Base-by-base conservation (phyloP, 2,329 filamentous ascomycete species). In the Fusarium transvaalense region DNA sequence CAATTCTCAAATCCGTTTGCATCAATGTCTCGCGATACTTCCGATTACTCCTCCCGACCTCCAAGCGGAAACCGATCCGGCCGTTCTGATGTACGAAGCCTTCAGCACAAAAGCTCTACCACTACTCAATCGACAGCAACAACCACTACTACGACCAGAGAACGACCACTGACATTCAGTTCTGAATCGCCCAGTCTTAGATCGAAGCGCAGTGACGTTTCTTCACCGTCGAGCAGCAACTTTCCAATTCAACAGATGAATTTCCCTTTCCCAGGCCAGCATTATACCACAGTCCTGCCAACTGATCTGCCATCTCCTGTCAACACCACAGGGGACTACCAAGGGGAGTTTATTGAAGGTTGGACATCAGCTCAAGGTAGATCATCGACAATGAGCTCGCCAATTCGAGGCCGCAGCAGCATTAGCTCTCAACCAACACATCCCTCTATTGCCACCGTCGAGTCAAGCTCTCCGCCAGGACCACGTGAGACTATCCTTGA, bases 401-500 rank as follows among this genome's bases (percentile, higher is more conserved):
- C 88, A 3, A 80, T 83, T 1, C 80, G 86, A 41, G 83, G 81
- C 4, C 82, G 86, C 9, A 86, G 84, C 43, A 88, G 86, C 71
- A 80, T 88, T 48, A 81, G 84, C 64, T 88, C 86, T 2, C 82
- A 84, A 14, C 78, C 80, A 17, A 80, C 81, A 6, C 76, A 78
- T 19, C 72, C 74, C 14, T 74, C 77, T 14, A 73, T 82, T 10
- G 71, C 81, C 4, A 79, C 83, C 15, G 67, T 68, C 15, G 72
- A 74, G 39, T 82, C 83, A 2, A 82, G 81, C 69, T 85, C 86
- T 0, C 86, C 86, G 1, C 84, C 85, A 3, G 78, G 77, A 1
- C 86, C 85, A 3, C 83, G 88, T 17, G 88, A 91, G 76, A 90
- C 89, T 0, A 91, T 91, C 52, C 76, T 91, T n/a, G 89, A 91